Base-by-base conservation (phyloP, 2,329 filamentous ascomycete species). In the Nigrograna mackinnonii region DNA sequence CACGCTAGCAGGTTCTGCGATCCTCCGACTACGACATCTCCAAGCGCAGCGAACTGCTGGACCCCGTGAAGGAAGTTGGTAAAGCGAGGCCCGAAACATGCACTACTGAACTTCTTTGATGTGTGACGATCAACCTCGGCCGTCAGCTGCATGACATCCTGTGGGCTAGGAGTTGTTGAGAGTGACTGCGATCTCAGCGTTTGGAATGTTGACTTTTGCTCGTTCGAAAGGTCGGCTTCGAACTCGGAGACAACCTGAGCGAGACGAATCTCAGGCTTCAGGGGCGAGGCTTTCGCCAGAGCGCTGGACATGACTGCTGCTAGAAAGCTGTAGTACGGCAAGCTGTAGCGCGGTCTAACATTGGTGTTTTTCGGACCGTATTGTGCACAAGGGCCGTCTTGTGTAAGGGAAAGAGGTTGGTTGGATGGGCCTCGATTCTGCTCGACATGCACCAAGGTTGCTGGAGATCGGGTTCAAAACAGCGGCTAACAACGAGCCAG, bases 1-100 rank as follows among this genome's bases (percentile, higher is more conserved):
- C 69, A 72, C 0, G 73, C 72, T 6, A 76, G 55, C 0, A 76
- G 31, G 30, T 75, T 76, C 49, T 77, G 73, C 0, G 68, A 69
- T 1, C 69, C 71, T 0, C 73, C 72, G 12, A 76, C 22, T 1
- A 72, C 33, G 6, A 69, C 54, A 52, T 71, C 69, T 5, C 73
- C 73, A n/a, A 76, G 46, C 0, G 67, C 63, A 14, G 68, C 71
- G 36, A 71, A 77, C 41, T 72, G 68, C 43, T 77, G 72, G 0
- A 73, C 62, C 0, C 65, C 55, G 7, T 72, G 47, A 0, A 77
- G 50, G 4, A 74, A 54, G 33, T 70, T 75, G 0, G 60, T 70
- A 14, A 76, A 57, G 3, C 73, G 64, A 5, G 73, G 63, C 0
- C 73, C 31, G 18, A 33, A 12, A 33, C 31, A 33, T 13, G 11